Conservation (phyloP, 2,329 filamentous ascomycete genomes). For the Colletotrichum cuscutae region DNA sequence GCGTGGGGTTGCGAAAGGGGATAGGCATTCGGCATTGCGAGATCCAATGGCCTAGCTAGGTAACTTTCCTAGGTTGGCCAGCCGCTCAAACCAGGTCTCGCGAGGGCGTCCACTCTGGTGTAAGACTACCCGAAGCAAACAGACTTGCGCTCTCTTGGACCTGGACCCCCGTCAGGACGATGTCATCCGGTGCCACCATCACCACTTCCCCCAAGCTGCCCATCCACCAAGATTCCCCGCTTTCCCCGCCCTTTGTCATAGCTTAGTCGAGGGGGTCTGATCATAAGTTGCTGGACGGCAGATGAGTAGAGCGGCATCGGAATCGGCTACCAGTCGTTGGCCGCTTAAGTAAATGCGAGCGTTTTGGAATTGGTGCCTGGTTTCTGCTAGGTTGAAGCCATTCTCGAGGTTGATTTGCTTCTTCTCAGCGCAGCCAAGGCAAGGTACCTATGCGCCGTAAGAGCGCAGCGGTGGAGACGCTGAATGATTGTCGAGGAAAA, state of each 20-base stretch:
- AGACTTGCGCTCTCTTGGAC: neutral
- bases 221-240: slow-evolving; percentile 31
- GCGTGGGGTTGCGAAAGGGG: neutral
- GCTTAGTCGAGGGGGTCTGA: slow-evolving; percentile 39
- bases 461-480: slow-evolving; percentile 1
- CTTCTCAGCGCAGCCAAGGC: neutral
- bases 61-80: neutral
- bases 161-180: slow-evolving; percentile 4
- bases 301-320: neutral
- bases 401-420: neutral
- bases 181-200: slow-evolving; percentile 28
- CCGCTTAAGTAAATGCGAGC: neutral
- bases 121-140: neutral
- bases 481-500: neutral
- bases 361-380: neutral
- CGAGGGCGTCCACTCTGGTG: neutral
- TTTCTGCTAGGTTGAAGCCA: too few relatives aligned
- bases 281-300: neutral
- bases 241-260: slow-evolving; percentile 47
- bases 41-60: neutral
- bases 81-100: neutral
- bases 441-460: neutral
- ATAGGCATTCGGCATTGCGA: neutral
- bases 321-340: neutral
- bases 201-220: slow-evolving; percentile 4